These are phyloP conservation scores for Pelargonium fulgidum DNA, from an alignment of 441 rosid genomes.

Conservation along the genomic window DNA sequence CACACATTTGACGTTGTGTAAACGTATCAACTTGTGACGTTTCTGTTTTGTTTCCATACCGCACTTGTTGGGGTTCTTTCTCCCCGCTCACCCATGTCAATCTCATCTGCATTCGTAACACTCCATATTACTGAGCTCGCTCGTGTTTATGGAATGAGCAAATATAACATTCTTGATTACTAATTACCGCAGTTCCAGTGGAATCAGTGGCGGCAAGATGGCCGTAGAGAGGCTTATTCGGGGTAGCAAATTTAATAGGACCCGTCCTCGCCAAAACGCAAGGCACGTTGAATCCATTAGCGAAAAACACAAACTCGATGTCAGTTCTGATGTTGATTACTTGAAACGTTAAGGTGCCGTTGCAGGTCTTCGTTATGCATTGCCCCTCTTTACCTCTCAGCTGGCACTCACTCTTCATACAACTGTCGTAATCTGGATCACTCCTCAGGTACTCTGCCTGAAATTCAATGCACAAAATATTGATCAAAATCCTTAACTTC, in stretches of 20 bases:
- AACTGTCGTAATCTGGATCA: conserved; percentile 45
- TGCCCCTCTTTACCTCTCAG: conserved; percentile 18
- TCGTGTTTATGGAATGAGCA: too few relatives aligned
- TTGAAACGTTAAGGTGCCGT: conserved; percentile 41
- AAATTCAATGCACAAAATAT: too few relatives aligned
- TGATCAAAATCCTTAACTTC: too few relatives aligned
- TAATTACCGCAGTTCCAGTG: conserved; percentile 41
- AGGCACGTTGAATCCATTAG: conserved; percentile 43
- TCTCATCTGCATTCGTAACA: conserved; percentile 39
- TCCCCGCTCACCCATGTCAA: conserved; percentile 65
- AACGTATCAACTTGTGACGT: conserved; percentile 44
- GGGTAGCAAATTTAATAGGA: conserved; percentile 42
- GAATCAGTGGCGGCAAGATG: conserved; percentile 54
- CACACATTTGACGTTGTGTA: conserved; percentile 47
- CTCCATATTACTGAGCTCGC: too few relatives aligned
- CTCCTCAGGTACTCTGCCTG: conserved; percentile 50
- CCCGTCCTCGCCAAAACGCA: conserved; percentile 38
- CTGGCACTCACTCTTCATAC: conserved; percentile 38
- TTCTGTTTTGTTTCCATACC: conserved; percentile 37
- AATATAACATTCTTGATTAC: too few relatives aligned
- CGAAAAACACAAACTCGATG: conserved; percentile 48
- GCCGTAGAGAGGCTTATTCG: conserved; percentile 42
- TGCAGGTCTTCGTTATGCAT: conserved; percentile 33
- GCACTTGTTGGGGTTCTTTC: conserved; percentile 37
- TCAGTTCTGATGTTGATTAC: conserved; percentile 55